Conservation (phyloP, 2,329 filamentous ascomycete genomes). For the Emericellopsis atlantica region DNA sequence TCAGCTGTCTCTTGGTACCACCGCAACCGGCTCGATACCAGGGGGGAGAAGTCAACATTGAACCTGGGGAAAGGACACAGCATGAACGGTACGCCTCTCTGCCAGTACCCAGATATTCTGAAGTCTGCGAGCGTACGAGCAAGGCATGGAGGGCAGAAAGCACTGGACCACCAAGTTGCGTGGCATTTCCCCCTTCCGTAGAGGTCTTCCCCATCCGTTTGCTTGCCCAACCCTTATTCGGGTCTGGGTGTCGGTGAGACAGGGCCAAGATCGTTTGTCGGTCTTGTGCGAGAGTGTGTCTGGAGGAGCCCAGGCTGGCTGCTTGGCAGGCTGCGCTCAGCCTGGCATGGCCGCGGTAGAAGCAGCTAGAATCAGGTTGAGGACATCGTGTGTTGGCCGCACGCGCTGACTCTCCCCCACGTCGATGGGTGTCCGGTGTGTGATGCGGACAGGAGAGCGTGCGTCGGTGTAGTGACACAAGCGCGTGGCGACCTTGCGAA, state of each 20-base stretch:
- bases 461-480: too few species aligned
- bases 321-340: too few species aligned
- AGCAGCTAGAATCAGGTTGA: too few species aligned
- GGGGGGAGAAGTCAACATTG: constrained; percentile 1
- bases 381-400: too few species aligned
- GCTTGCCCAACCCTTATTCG: constrained; percentile 16
- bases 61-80: neutral
- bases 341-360: too few species aligned
- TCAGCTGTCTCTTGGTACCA: neutral
- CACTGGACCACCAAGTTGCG: constrained; percentile 1
- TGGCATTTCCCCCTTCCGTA: constrained; percentile 2
- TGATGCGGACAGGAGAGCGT: too few species aligned
- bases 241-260: neutral
- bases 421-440: too few species aligned
- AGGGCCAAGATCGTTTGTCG: too few species aligned
- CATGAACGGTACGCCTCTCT: neutral
- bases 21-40: constrained; percentile 1
- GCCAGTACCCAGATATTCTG: neutral
- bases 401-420: too few species aligned
- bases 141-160: neutral
- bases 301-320: too few species aligned
- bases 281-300: too few species aligned
- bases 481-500: too few species aligned
- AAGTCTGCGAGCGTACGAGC: neutral
- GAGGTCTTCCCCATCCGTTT: constrained; percentile 8